Evolutionary conservation across 1,284 basidiomycete genomes (phyloP), one percentile per base, ranked within the genome.

Genomic region (Schizophyllum commune): DNA sequence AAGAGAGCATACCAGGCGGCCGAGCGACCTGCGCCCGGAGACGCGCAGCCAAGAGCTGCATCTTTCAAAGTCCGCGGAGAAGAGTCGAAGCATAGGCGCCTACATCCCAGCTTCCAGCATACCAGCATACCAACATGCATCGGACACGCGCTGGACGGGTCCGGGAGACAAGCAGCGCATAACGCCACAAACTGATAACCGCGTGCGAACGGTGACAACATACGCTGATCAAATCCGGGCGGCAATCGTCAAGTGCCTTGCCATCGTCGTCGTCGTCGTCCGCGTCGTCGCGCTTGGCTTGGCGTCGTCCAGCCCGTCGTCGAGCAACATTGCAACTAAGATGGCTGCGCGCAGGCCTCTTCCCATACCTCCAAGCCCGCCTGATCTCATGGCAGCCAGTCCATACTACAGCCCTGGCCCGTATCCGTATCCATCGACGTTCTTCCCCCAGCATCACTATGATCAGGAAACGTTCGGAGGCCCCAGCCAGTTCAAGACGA

Each of bases 401-500:
- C 13, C 13, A 13, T 47, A 47, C 39, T 47, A 47, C 39, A 47
- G 17, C 17, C 77, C 74, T 68, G 69, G 75, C 32, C 73, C 79
- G 1, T 79, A 79, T 72, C 73, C 79, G 52, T 80, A 78, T 68
- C 73, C 77, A 56, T 66, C 69, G 53, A 67, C 71, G 60, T 65
- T 72, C 51, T 71, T 68, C 17, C 62, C 65, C 32, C 66, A 68
- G 57, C 70, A 79, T 65, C 66, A 73, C 34, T 76, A 77, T 66
- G 75, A 79, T 62, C 75, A 79, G 27, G 53, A 55, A 20, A 55
- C 53, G 11, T 55, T 5, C 27, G 53, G 4, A 21, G 53, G 27
- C 11, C 19, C 19, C 27, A 27, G 19, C 19, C 15, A 11, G 17
- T 47, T 55, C 19, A 55, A 74, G n/a, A 77, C 78, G 7, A 80